Base-by-base conservation (phyloP, 345 rosid genomes). In the Cardiospermum halicacabum region DNA sequence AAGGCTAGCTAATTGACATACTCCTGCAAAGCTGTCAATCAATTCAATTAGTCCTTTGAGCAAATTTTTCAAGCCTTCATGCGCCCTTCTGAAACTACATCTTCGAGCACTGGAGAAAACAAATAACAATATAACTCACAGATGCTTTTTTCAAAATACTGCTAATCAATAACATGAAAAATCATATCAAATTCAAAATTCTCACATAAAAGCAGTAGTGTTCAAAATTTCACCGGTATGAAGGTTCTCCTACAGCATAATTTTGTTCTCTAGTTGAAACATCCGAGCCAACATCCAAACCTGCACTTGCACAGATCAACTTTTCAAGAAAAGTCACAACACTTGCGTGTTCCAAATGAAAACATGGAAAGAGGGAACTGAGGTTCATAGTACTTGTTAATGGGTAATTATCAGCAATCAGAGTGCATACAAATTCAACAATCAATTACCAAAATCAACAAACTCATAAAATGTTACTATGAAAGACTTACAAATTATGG, bases 251-350 rank as follows among this genome's bases (percentile, higher is more conserved):
- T 22, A 91, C 88, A 3, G 91, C 97, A 73, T 80, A 63, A 91
- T 94, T 82, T 94, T 94, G 88, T 94, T 94, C 82, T 94, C 97
- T 56, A 94, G 85, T 77, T 87, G 99, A 71, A 91, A 90, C 92
- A 89, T 85, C 71, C 96, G 81, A 78, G 95, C 96, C 77, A 94
- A 78, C 96, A 88, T 91, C 97, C 95, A 91, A 18, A 87, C 89
- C 99, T 94, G 69, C 58, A 74, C 28, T 18, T 25, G 13, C 67
- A 69, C 70, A 56, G 26, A 45, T 19, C 42, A 49, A 51, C 63
- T 65, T 61, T 18, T 31, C 39, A 53, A 40, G 8, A 50, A 34
- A 56, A 54, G 25, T 64, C 53, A 40, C 51, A 30, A 28, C 57
- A 21, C 28, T 55, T 28, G 36, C 11, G 21, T n/a, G 28, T 8